Conservation (phyloP, 192 early-diverging fungal genomes). For the Coemansia sp. region DNA sequence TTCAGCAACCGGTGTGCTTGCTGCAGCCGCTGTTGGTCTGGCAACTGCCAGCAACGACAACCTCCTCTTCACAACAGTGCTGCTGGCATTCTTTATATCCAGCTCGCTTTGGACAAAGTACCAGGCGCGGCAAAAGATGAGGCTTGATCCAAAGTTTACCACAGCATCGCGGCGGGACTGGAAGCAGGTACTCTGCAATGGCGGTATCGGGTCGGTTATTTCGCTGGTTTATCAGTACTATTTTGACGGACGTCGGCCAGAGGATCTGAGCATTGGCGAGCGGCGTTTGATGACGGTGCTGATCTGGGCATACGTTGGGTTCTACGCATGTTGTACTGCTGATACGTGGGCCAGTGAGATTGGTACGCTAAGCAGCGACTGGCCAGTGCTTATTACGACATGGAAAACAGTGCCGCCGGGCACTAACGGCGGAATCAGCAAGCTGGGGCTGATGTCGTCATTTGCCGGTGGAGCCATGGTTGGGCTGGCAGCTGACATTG, state of each 20-base stretch:
- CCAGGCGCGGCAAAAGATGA: conserved; percentile 31
- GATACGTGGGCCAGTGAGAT: conserved; percentile 89
- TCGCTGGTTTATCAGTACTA: conserved; percentile 45
- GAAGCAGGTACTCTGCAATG: conserved; percentile 64
- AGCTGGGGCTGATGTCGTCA: conserved; percentile 74
- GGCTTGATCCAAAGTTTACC: conserved; percentile 48
- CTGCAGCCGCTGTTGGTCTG: conserved; percentile 73
- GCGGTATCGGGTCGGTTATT: conserved; percentile 40
- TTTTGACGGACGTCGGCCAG: conserved; percentile 30
- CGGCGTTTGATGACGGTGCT: conserved; percentile 45
- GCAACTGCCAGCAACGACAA: conserved; percentile 69
- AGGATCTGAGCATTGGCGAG: conserved; percentile 21
- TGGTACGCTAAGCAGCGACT: conserved; percentile 71
- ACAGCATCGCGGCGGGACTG: conserved; percentile 58
- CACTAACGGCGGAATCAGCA: conserved; percentile 84
- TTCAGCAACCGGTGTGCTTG: conserved; percentile 64
- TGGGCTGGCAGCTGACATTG: conserved; percentile 61
- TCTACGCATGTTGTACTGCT: conserved; percentile 65
- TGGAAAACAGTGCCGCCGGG: conserved; percentile 79
- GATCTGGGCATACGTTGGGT: conserved; percentile 58
- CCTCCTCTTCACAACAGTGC: conserved; percentile 62
- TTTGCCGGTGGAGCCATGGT: conserved; percentile 71
- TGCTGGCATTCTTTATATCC: conserved; percentile 75
- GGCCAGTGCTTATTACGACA: conserved; percentile 83
- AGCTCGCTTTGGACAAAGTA: conserved; percentile 60